These are phyloP conservation scores for Cercospora citrullina DNA, from an alignment of 2,329 filamentous ascomycete species.

Conservation along the genomic window DNA sequence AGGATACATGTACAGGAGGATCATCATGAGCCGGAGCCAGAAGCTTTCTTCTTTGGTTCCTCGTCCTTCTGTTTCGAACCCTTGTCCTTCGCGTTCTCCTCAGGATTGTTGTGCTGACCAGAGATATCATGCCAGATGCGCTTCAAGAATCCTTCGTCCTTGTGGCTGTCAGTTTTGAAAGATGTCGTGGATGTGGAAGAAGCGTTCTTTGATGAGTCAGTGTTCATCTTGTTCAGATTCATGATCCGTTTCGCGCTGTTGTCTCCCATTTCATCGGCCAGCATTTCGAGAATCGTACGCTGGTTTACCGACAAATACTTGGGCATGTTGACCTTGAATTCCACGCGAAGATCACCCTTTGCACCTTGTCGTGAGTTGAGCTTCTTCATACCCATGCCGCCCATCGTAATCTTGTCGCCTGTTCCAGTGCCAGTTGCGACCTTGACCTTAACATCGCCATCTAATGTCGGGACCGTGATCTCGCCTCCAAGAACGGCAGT, in stretches of 20 bases:
- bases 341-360: conserved; percentile 82
- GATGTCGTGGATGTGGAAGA: conserved; percentile 57
- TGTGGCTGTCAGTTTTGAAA: conserved; percentile 54
- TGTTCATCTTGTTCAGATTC: conserved; percentile 60
- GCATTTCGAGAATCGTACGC: conserved; percentile 88
- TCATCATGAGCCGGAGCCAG: conserved; percentile 35
- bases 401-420: conserved; percentile 84
- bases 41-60: conserved; percentile 41
- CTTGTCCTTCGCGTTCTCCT: conserved; percentile 20
- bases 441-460: conserved; percentile 86
- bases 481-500: conserved; percentile 92
- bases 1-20: neutral
- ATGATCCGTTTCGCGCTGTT: conserved; percentile 89
- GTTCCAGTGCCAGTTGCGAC: conserved; percentile 89
- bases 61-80: conserved; percentile 28
- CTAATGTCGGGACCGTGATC: conserved; percentile 83
- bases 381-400: conserved; percentile 92
- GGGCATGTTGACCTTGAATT: conserved; percentile 93
- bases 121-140: conserved; percentile 90
- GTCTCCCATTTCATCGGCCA: conserved; percentile 94
- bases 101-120: conserved; percentile 58
- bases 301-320: conserved; percentile 92
- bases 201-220: conserved; percentile 59
- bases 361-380: conserved; percentile 65
- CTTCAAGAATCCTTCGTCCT: conserved; percentile 87